Evolutionary conservation across 2,329 filamentous ascomycete genomes (phyloP), one percentile per base, ranked within the genome.

Genomic region (Pestalotiopsis fici): DNA sequence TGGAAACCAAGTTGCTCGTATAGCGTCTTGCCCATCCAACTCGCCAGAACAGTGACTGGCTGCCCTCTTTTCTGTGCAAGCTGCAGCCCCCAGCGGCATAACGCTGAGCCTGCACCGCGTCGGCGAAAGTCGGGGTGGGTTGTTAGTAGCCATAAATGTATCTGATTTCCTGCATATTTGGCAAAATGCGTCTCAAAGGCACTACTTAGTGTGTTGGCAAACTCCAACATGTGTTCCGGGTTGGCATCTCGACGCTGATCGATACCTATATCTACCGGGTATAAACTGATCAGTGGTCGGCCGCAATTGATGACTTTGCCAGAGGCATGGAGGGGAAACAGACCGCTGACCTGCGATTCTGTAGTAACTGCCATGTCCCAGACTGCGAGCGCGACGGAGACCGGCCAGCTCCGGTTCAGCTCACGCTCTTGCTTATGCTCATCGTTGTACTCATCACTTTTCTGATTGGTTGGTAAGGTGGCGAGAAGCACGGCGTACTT

Each of bases 401-500:
- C 9, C 43, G 43, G 43, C 43, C 18, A 18, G 18, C n/a, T 23
- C 43, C 43, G 43, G 3, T 50, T 6, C 43, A 50, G n/a, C n/a
- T 50, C 5, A 23, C 9, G 43, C 5, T 23, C n/a, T 21, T 50
- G n/a, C n/a, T 50, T 18, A 21, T 35, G 5, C 3, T 59, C 25
- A 7, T 27, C 28, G 31, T 35, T 35, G 7, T 35, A 11, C 31
- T 35, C 31, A 11, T 11, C 31, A 11, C 31, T 35, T 25, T 59
- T 23, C 28, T 31, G 5, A 59, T 3, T 35, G 25, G 12, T 3
- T 1, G 25, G 9, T 11, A 59, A 2, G 25, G 23, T 59, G 56
- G 25, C 50, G 7, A 70, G 63, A 27, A 67, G 66, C n/a, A 70
- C 63, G 31, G 65, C 64, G 57, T 70, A 70, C 18, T 70, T 70